These are phyloP conservation scores for Nannochloris sp. DNA, from an alignment of 139 green algal genomes.

Conservation along the genomic window DNA sequence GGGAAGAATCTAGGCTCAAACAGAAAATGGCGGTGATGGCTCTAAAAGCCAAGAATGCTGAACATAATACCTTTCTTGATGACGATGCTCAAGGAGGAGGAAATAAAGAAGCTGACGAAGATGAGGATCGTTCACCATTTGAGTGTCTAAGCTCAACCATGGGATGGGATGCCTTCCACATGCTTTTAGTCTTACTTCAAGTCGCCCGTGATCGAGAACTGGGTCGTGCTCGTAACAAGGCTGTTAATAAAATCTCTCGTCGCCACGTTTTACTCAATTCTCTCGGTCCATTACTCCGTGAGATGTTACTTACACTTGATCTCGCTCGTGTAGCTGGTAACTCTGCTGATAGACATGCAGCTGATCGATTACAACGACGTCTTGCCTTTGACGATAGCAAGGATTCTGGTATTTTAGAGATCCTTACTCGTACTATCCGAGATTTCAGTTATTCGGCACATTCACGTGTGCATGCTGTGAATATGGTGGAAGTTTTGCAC, in stretches of 20 bases:
- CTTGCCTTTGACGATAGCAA: constrained; percentile 64
- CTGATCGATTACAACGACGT: constrained; percentile 63
- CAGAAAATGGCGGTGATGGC: neutral
- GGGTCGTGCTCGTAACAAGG: constrained; percentile 7
- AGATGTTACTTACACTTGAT: constrained; percentile 73
- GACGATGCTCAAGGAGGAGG: neutral
- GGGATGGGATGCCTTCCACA: constrained; percentile 66
- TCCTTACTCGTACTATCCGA: constrained; percentile 45
- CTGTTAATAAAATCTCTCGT: constrained; percentile 37
- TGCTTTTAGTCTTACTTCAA: constrained; percentile 46
- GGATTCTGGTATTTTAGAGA: constrained; percentile 64
- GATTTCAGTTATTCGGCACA: constrained; percentile 51
- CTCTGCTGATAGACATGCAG: constrained; percentile 43
- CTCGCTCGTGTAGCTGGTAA: constrained; percentile 45
- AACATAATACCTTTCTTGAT: neutral
- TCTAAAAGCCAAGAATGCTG: neutral
- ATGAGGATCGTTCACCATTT: constrained; percentile 52
- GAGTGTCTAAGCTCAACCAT: constrained; percentile 57
- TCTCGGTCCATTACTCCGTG: constrained; percentile 50
- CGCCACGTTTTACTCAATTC: neutral
- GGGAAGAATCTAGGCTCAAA: constrained; percentile 32
- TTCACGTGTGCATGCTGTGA: constrained; percentile 38
- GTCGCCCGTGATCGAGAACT: constrained; percentile 34
- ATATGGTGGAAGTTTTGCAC: constrained; percentile 55
- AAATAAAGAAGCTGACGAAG: neutral